A percentile compares a stretch with the other conserved stretches of the same genome.
Evolutionary conservation across 768 basidiomycete genomes (phyloP).

Genomic region (Mycena vitilis): DNA sequence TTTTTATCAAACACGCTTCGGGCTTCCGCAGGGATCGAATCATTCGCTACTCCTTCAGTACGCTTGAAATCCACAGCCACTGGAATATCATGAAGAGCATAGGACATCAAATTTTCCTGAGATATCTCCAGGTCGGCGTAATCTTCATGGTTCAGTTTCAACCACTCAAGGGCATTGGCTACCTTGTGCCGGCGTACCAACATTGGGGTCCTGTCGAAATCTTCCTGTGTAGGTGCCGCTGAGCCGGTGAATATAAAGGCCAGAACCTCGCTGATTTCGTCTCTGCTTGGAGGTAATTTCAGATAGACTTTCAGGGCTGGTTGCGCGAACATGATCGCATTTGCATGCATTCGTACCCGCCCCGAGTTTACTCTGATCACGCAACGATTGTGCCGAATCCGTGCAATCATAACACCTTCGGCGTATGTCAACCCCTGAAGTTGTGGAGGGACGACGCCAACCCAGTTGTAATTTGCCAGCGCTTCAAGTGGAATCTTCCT

Average conservation of each 20-base stretch:
- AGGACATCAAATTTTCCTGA: constrained; percentile 15
- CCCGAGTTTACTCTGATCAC: constrained; percentile 44
- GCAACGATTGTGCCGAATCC: constrained; percentile 43
- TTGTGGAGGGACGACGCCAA: constrained; percentile 47
- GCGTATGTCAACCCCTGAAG: constrained; percentile 38
- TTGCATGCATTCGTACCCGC: constrained; percentile 41
- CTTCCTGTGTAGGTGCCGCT: too few relatives aligned
- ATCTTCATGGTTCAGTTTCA: constrained; percentile 26
- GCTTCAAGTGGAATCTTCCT: constrained; percentile 39
- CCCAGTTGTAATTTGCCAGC: constrained; percentile 50
- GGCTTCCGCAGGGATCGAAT: not conserved
- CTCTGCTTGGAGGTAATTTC: constrained; percentile 41
- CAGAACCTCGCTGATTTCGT: constrained; percentile 37
- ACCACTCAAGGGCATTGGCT: constrained; percentile 23
- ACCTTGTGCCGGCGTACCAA: constrained; percentile 32
- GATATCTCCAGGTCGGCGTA: constrained; percentile 28
- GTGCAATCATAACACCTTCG: not conserved
- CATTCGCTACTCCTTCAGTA: constrained; percentile 8
- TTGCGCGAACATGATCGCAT: constrained; percentile 45
- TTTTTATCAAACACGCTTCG: constrained; percentile 23
- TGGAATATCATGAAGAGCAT: constrained; percentile 19
- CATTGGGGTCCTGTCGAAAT: constrained; percentile 1
- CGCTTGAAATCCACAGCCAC: constrained; percentile 25
- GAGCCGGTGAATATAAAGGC: constrained; percentile 21
- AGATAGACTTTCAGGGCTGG: constrained; percentile 43